These are phyloP conservation scores for Penicillium sp. DNA, from an alignment of 2,329 filamentous ascomycete genomes.

Conservation along the genomic window DNA sequence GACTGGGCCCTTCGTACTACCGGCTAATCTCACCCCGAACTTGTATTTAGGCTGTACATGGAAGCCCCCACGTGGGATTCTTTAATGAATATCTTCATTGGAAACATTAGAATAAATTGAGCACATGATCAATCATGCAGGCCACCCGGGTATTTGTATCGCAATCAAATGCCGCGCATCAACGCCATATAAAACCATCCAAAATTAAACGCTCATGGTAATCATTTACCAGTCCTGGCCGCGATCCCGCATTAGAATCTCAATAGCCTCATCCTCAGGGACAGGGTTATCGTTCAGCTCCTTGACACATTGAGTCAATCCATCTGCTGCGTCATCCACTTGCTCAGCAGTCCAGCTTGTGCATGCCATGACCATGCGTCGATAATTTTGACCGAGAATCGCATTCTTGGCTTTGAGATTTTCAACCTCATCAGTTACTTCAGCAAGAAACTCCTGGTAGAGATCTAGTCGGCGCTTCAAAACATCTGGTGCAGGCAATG, in stretches of 20 bases:
- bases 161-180: conserved; percentile 17
- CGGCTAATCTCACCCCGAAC: conserved; percentile 12
- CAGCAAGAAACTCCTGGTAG: conserved; percentile 67
- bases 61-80: background rate
- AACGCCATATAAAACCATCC: conserved; percentile 15
- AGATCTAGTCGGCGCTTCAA: conserved; percentile 70
- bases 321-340: conserved; percentile 78
- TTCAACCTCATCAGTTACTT: conserved; percentile 66
- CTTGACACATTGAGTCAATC: conserved; percentile 82
- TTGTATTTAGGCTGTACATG: conserved; percentile 13
- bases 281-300: conserved; percentile 63
- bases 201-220: background rate
- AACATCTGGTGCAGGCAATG: conserved; percentile 60
- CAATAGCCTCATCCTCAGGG: conserved; percentile 45
- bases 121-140: background rate
- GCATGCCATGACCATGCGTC: conserved; percentile 83
- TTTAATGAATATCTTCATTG: background rate
- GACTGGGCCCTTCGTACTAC: background rate
- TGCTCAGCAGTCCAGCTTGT: conserved; percentile 75
- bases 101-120: background rate
- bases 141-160: conserved; percentile 25
- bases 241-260: conserved; percentile 47
- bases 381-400: conserved; percentile 83
- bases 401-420: conserved; percentile 75
- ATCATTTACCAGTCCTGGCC: conserved; percentile 44